Evolutionary conservation across 1,284 basidiomycete species (phyloP).

Genomic region (Apiotrichum porosum): DNA sequence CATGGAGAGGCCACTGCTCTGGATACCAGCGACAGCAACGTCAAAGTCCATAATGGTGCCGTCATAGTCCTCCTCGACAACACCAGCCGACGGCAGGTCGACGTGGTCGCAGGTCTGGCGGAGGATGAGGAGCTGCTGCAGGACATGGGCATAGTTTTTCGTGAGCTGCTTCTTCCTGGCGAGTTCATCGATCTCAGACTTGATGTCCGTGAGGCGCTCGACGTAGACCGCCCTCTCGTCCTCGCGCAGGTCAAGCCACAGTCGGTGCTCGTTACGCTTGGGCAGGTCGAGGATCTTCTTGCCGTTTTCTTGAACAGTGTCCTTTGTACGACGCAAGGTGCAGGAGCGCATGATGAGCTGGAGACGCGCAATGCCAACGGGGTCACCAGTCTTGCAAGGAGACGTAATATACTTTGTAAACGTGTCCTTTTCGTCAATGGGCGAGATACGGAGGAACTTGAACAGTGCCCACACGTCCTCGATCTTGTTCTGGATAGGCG

Average conservation of each 20-base stretch:
- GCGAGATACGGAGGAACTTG: conserved; percentile 87
- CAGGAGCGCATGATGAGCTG: conserved; percentile 97
- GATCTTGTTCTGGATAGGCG: conserved; percentile 97
- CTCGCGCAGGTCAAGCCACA: conserved; percentile 75
- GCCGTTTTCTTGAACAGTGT: conserved; percentile 74
- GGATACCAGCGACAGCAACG: conserved; percentile 68
- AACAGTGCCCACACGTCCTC: conserved; percentile 96
- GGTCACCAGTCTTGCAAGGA: conserved; percentile 85
- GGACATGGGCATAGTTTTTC: conserved; percentile 94
- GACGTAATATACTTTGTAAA: conserved; percentile 92
- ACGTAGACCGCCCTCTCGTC: conserved; percentile 84
- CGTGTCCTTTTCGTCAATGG: conserved; percentile 84
- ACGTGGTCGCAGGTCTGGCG: conserved; percentile 97
- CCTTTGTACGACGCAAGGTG: conserved; percentile 92
- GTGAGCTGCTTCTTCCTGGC: conserved; percentile 75
- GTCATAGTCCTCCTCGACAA: conserved; percentile 47
- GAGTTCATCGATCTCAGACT: conserved; percentile 58
- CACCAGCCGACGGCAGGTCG: conserved; percentile 66
- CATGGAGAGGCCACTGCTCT: conserved; percentile 72
- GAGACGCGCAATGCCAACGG: conserved; percentile 85
- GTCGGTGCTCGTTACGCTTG: conserved; percentile 76
- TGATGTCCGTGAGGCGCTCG: conserved; percentile 58
- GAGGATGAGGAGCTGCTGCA: conserved; percentile 90
- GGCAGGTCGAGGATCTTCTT: conserved; percentile 80
- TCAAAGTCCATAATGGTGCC: conserved; percentile 69